Conservation (phyloP, 2,329 filamentous ascomycete genomes). For the Penicillium rolfsii region DNA sequence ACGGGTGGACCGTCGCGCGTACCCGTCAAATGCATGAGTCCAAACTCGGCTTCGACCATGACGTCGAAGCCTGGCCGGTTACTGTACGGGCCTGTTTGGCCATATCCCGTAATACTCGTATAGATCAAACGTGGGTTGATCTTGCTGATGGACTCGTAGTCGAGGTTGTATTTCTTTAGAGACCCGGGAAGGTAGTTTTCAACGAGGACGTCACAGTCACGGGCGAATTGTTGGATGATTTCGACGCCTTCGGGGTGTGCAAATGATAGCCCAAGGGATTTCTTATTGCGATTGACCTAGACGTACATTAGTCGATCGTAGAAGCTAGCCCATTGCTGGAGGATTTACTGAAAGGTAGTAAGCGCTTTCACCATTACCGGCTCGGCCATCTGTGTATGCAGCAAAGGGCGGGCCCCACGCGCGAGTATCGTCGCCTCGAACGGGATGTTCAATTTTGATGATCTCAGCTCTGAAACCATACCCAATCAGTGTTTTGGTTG, state of each 20-base stretch:
- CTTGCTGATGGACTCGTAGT: slow-evolving; percentile 75
- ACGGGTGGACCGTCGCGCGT: slow-evolving; percentile 83
- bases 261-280: slow-evolving; percentile 88
- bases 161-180: slow-evolving; percentile 84
- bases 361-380: slow-evolving; percentile 79
- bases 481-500: slow-evolving; percentile 69
- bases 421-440: slow-evolving; percentile 86
- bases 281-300: slow-evolving; percentile 94
- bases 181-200: slow-evolving; percentile 94
- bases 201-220: slow-evolving; percentile 85
- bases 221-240: slow-evolving; percentile 80
- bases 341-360: slow-evolving; percentile 79
- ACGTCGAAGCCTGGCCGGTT: slow-evolving; percentile 92
- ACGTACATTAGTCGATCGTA: background rate
- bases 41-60: slow-evolving; percentile 98
- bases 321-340: slow-evolving; percentile 33
- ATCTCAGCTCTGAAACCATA: slow-evolving; percentile 77
- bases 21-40: slow-evolving; percentile 97
- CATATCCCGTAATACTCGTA: slow-evolving; percentile 94
- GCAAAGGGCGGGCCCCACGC: slow-evolving; percentile 98
- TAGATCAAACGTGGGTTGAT: slow-evolving; percentile 89
- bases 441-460: slow-evolving; percentile 95
- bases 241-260: slow-evolving; percentile 78
- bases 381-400: slow-evolving; percentile 64
- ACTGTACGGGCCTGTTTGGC: slow-evolving; percentile 88